These are phyloP conservation scores for Sanguinoderma infundibulare DNA, from an alignment of 1,284 basidiomycete genomes.

Conservation along the genomic window DNA sequence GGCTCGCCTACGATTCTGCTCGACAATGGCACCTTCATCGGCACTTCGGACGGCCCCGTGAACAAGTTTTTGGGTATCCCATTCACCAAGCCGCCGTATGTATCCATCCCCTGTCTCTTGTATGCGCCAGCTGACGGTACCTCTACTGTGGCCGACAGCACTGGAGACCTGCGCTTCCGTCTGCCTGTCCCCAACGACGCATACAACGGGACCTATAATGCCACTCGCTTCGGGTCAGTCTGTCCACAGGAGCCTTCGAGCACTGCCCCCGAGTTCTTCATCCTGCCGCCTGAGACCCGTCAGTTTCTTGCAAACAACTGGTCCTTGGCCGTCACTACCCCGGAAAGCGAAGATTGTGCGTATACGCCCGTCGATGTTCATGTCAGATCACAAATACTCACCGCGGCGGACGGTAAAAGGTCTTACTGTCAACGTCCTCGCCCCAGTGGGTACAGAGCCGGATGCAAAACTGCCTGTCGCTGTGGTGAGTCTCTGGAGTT, in stretches of 20 bases:
- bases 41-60: constrained; percentile 22
- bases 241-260: constrained; percentile 53
- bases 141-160: neutral
- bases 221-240: constrained; percentile 46
- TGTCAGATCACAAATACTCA: neutral
- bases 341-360: constrained; percentile 27
- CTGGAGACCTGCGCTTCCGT: constrained; percentile 42
- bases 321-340: constrained; percentile 25
- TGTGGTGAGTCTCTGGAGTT: constrained; percentile 41
- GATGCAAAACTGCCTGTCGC: constrained; percentile 56
- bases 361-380: neutral
- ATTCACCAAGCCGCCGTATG: constrained; percentile 49
- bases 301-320: constrained; percentile 12
- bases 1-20: neutral
- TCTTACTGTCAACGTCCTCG: constrained; percentile 52
- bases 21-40: constrained; percentile 5
- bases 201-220: constrained; percentile 46
- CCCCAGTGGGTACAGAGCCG: constrained; percentile 40
- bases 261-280: neutral
- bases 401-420: constrained; percentile 37
- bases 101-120: neutral
- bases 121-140: neutral
- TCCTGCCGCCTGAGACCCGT: constrained; percentile 21
- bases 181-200: constrained; percentile 47
- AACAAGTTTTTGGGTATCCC: constrained; percentile 56